Evolutionary conservation across 192 early-diverging fungal species (phyloP), one percentile per base, ranked within the genome.

Genomic region (Diversispora eburnea): DNA sequence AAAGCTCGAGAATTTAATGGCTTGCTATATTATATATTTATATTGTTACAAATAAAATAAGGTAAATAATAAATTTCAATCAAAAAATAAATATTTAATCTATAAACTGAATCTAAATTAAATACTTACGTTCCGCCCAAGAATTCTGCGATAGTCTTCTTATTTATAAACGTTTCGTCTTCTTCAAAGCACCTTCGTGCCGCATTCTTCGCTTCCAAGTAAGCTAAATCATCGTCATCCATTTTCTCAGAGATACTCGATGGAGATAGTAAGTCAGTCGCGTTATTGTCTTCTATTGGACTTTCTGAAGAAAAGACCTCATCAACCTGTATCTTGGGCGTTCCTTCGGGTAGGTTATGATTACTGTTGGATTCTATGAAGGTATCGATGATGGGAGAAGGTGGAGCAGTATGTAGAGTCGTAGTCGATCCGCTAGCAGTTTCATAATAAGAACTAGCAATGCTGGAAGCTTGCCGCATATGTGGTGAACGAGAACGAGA

Each of bases 1-100:
- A 95, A 78, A 0, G 89, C 82, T 33, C 74, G 79, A 3, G 80
- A 79, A 65, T 92, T 85, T 46, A 89, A 84, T 2, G 81, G 67
- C 71, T 87, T 87, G 13, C 85, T 81, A 8, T 43, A 77, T 43
- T 33, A 33, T 33, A 33, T 33, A 33, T 33, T 1, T 33, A 33
- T 33, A 33, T 33, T 33, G 0, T 33, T 33, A 33, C 25, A 33
- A 70, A 46, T 19, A n/a, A 70, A 56, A 55, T 46, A 22, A 52
- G 20, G 17, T 33, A 46, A 59, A 8, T 57, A 48, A 46, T 15
- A 8, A 22, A 39, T 52, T 12, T 70, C 33, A 5, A 41, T 43
- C 33, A 56, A 62, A 42, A 58, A 46, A 75, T 42, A 4, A 60
- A 76, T 54, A 46, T 59, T 20, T 9, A 19, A 41, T 8, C 9